A percentile compares a stretch with the other conserved stretches of the same genome.
Evolutionary conservation across 768 basidiomycete genomes (phyloP).

Genomic region (Lyophyllum semitale): DNA sequence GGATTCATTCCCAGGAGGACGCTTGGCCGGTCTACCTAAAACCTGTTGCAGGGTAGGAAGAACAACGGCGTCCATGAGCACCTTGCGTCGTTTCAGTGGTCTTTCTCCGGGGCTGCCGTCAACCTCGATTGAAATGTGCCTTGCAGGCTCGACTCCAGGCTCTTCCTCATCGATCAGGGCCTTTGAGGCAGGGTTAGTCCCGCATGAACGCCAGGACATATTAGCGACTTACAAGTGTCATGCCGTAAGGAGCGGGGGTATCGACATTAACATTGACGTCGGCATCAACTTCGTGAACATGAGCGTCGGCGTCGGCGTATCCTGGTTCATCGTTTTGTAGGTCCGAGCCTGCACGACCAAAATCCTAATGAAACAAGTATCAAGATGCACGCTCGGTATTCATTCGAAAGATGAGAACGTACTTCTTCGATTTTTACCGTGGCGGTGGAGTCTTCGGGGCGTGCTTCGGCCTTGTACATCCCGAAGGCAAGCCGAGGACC

Average conservation of each 20-base stretch:
- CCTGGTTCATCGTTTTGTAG: background rate
- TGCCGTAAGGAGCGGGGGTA: background rate
- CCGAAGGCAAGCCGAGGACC: background rate
- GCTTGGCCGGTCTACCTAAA: background rate
- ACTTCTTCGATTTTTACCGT: background rate
- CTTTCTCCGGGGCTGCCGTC: background rate
- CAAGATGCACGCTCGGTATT: background rate
- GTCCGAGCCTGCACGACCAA: background rate
- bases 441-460: background rate
- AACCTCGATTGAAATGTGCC: background rate
- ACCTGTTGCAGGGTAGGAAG: background rate
- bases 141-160: background rate
- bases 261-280: background rate
- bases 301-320: background rate
- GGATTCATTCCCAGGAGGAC: background rate
- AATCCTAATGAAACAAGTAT: background rate
- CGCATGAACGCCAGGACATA: background rate
- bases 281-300: background rate
- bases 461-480: background rate
- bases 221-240: too few relatives aligned
- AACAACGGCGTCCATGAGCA: slow-evolving; percentile 4
- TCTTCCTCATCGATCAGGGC: background rate
- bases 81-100: background rate
- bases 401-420: background rate
- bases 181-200: background rate